A percentile compares a stretch with the other conserved stretches of the same genome.
These are phyloP conservation scores for Nepenthes alata DNA, from an alignment of 179 eudicot species.

Conservation along the genomic window DNA sequence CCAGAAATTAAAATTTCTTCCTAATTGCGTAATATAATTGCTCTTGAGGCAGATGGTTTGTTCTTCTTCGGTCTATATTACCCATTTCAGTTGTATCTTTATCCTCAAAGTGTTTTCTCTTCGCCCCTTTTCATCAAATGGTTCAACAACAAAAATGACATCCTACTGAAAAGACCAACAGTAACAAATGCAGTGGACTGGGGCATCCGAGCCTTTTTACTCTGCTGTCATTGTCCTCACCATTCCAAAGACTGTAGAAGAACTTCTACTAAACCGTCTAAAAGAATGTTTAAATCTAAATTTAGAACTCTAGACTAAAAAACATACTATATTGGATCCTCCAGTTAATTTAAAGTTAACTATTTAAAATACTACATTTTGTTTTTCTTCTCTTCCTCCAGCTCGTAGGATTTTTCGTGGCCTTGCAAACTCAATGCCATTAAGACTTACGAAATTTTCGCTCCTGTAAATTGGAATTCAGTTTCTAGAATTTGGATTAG, in stretches of 20 bases:
- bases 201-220: constrained; percentile 2
- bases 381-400: no score
- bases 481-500: no score
- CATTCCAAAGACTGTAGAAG: constrained; percentile 16
- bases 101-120: constrained; percentile 18
- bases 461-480: no score
- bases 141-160: constrained; percentile 34
- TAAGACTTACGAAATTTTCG: no score
- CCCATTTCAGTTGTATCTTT: constrained; percentile 23
- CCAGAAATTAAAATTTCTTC: constrained; percentile 26
- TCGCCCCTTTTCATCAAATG: constrained; percentile 26
- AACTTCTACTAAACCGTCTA: no score
- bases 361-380: no score
- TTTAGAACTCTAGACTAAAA: no score
- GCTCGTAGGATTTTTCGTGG: no score
- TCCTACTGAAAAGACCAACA: constrained; percentile 17
- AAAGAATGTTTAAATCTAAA: no score
- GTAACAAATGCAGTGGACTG: constrained; percentile 15
- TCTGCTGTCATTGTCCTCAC: background rate
- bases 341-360: no score
- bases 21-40: constrained; percentile 19
- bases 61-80: constrained; percentile 14
- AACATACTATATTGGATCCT: no score
- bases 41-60: constrained; percentile 14
- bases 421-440: no score